Conservation (phyloP, 257 asterid species). For the Fraxinus quadrangulata region DNA sequence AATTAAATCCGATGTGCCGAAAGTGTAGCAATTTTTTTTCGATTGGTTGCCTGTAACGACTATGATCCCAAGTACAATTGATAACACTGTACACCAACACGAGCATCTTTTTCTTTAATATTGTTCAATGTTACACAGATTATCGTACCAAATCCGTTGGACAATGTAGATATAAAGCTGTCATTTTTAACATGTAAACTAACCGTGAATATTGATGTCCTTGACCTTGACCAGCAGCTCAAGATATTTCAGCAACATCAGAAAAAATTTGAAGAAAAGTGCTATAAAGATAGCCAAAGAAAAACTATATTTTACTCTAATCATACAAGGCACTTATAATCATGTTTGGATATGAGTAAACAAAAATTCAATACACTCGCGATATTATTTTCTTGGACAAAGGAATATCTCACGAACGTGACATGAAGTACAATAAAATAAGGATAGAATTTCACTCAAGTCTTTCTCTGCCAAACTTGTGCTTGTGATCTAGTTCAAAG, state of each 20-base stretch:
- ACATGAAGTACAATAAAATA: background rate
- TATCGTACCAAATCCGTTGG: too few species aligned
- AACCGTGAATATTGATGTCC: background rate
- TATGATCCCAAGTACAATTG: too few species aligned
- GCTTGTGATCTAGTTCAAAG: background rate
- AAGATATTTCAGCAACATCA: background rate
- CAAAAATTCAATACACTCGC: background rate
- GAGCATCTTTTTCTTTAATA: too few species aligned
- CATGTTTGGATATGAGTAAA: background rate
- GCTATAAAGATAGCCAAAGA: background rate
- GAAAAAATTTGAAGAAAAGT: background rate
- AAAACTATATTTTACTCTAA: too few species aligned
- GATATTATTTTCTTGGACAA: background rate
- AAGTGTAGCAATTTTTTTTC: too few species aligned
- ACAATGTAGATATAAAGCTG: background rate
- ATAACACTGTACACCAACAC: too few species aligned
- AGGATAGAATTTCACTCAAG: background rate
- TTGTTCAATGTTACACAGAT: too few species aligned
- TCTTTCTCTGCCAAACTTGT: background rate
- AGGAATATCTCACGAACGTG: background rate
- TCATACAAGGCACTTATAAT: too few species aligned
- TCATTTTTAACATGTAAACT: background rate
- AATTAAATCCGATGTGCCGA: too few species aligned
- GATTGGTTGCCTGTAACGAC: too few species aligned
- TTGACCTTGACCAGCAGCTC: background rate